Evolutionary conservation across 2,329 filamentous ascomycete species (phyloP).

Genomic region (Cytospora chrysosperma): DNA sequence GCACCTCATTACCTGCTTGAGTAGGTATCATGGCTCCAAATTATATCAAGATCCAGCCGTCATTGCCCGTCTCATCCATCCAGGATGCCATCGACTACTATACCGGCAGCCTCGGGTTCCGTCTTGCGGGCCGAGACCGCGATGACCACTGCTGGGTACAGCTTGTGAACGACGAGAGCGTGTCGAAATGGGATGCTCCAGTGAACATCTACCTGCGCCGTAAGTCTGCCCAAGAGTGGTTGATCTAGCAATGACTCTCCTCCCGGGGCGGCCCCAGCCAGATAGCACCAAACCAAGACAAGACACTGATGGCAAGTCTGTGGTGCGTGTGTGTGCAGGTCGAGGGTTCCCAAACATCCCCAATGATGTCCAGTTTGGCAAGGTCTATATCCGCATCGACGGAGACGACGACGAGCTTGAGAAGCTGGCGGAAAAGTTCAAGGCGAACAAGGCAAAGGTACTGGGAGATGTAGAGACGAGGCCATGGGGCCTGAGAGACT

Average conservation of each 20-base stretch:
- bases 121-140: slow-evolving; percentile 12
- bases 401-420: slow-evolving; percentile 9
- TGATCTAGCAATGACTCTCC: background rate
- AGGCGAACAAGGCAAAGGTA: background rate
- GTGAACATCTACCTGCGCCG: slow-evolving; percentile 15
- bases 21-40: slow-evolving; percentile 1
- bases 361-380: slow-evolving; percentile 13
- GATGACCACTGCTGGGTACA: slow-evolving; percentile 16
- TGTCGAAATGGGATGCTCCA: slow-evolving; percentile 9
- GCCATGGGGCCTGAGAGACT: slow-evolving; percentile 9
- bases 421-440: background rate
- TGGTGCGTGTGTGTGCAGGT: background rate
- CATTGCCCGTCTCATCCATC: slow-evolving; percentile 6
- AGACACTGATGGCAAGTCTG: background rate
- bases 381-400: slow-evolving; percentile 9
- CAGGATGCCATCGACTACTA: slow-evolving; percentile 11
- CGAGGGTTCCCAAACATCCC: slow-evolving; percentile 4
- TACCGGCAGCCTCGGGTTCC: slow-evolving; percentile 2
- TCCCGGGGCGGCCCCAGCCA: too few relatives aligned
- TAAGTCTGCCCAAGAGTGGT: background rate
- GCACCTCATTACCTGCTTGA: accelerated
- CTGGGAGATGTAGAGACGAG: slow-evolving; percentile 1
- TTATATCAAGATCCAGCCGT: slow-evolving; percentile 9
- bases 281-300: too few relatives aligned
- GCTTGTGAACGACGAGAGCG: slow-evolving; percentile 2